A percentile compares a stretch with the other conserved stretches of the same genome.
These are phyloP conservation scores for Nyctanthes arbortristis DNA, from an alignment of 257 asterid genomes.

Conservation along the genomic window DNA sequence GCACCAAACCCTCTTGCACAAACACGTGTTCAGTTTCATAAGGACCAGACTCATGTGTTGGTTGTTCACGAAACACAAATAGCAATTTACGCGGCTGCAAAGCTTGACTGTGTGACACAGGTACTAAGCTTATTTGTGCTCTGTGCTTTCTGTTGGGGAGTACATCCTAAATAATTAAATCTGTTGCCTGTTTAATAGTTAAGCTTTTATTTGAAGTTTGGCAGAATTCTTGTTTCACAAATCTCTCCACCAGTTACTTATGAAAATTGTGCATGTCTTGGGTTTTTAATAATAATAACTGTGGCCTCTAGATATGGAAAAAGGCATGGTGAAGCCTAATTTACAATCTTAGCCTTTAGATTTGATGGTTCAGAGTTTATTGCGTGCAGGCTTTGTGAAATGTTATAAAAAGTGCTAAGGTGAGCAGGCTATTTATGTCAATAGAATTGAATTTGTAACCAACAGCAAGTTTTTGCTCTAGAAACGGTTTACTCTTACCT, in stretches of 20 bases:
- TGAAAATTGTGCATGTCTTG: no score
- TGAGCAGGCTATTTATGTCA: neutral
- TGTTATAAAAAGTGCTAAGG: neutral
- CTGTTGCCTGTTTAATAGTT: no score
- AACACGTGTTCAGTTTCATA: slow-evolving; percentile 76
- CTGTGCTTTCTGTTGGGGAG: no score
- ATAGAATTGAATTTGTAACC: neutral
- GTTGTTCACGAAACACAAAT: slow-evolving; percentile 67
- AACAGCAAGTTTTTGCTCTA: neutral
- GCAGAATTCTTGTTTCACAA: no score
- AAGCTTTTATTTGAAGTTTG: no score
- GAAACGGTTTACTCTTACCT: neutral
- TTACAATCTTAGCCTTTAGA: no score
- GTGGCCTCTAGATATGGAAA: no score
- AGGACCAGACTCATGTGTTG: slow-evolving; percentile 60
- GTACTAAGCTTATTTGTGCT: slow-evolving; percentile 20
- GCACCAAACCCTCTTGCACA: slow-evolving; percentile 41
- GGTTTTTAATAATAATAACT: no score
- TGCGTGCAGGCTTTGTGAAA: neutral
- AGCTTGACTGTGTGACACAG: slow-evolving; percentile 54
- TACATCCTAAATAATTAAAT: no score
- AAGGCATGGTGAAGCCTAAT: no score
- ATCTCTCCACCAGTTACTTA: no score
- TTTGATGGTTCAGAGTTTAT: no score
- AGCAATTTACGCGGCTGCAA: slow-evolving; percentile 55